A percentile compares a stretch with the other conserved stretches of the same genome.
Evolutionary conservation across 805 yeast genomes (phyloP).

Genomic region (Kuraishia piskuri): DNA sequence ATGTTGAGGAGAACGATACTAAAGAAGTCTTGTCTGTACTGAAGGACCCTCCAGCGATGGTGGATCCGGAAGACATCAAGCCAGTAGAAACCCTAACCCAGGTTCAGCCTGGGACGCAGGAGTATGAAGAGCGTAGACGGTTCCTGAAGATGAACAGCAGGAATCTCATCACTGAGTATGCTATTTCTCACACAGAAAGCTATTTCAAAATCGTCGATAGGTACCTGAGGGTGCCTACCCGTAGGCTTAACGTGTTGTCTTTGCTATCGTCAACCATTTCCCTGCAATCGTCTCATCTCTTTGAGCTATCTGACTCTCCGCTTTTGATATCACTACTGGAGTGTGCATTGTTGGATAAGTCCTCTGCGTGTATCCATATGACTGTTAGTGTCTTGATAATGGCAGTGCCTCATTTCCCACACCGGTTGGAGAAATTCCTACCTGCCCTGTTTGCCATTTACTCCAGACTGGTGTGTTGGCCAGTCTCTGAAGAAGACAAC

Average conservation of each 20-base stretch:
- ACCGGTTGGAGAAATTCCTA: slow-evolving; percentile 22
- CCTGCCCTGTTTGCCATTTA: slow-evolving; percentile 35
- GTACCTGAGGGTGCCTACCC: slow-evolving; percentile 21
- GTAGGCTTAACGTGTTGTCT: slow-evolving; percentile 29
- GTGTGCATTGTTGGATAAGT: slow-evolving; percentile 31
- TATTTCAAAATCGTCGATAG: slow-evolving; percentile 29
- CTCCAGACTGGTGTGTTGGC: slow-evolving; percentile 34
- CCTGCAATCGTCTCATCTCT: slow-evolving; percentile 10
- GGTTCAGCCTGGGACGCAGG: slow-evolving; percentile 13
- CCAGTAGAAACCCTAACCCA: background rate
- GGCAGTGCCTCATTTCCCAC: slow-evolving; percentile 34
- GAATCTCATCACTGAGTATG: slow-evolving; percentile 31
- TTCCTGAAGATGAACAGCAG: slow-evolving; percentile 37
- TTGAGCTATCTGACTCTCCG: slow-evolving; percentile 16
- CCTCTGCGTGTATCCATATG: slow-evolving; percentile 29
- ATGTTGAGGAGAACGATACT: background rate
- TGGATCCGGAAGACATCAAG: background rate
- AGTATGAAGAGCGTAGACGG: slow-evolving; percentile 38
- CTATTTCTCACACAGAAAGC: slow-evolving; percentile 24
- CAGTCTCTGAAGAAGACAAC: background rate
- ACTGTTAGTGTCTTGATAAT: slow-evolving; percentile 23
- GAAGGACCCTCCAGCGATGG: background rate
- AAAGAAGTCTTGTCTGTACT: background rate
- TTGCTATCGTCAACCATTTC: slow-evolving; percentile 28
- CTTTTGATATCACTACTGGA: slow-evolving; percentile 28